These are phyloP conservation scores for Obelidium mucronatum DNA, from an alignment of 192 early-diverging fungal genomes.

Conservation along the genomic window DNA sequence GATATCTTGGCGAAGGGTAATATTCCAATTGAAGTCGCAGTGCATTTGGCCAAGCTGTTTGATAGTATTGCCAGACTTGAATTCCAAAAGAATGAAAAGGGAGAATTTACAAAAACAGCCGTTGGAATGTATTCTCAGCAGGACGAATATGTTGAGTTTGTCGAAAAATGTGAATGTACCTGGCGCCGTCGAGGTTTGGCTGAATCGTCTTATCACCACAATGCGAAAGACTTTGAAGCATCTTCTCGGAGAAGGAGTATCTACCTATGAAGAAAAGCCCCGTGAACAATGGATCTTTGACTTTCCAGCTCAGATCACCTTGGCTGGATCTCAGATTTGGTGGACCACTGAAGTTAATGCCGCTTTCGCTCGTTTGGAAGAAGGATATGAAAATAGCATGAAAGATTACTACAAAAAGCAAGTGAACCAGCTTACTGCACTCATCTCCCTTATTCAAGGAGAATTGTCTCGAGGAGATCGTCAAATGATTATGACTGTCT, in stretches of 20 bases:
- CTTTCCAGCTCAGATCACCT: slow-evolving; percentile 68
- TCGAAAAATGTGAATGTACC: slow-evolving; percentile 66
- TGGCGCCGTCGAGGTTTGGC: slow-evolving; percentile 70
- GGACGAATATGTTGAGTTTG: slow-evolving; percentile 67
- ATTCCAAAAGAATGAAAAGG: slow-evolving; percentile 57
- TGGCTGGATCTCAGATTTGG: slow-evolving; percentile 72
- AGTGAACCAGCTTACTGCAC: slow-evolving; percentile 68
- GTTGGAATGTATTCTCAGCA: slow-evolving; percentile 70
- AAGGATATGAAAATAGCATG: slow-evolving; percentile 72
- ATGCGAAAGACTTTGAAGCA: slow-evolving; percentile 65
- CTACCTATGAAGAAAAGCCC: slow-evolving; percentile 72
- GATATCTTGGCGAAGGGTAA: slow-evolving; percentile 74
- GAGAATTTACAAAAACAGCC: slow-evolving; percentile 64
- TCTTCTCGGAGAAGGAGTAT: slow-evolving; percentile 62
- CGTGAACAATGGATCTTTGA: slow-evolving; percentile 77
- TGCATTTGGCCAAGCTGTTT: slow-evolving; percentile 68
- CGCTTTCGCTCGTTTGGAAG: slow-evolving; percentile 66
- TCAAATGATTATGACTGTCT: slow-evolving; percentile 76
- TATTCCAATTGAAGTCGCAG: slow-evolving; percentile 64
- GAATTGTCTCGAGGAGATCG: slow-evolving; percentile 58
- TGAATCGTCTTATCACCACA: slow-evolving; percentile 64
- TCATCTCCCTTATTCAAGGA: slow-evolving; percentile 70
- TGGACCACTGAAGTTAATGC: slow-evolving; percentile 77
- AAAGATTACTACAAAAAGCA: slow-evolving; percentile 79
- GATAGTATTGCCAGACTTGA: slow-evolving; percentile 64